Percentiles rank a stretch among this genome's conserved stretches.
Conservation (phyloP, 306 rosid species). For the Dryas alaskensis region DNA sequence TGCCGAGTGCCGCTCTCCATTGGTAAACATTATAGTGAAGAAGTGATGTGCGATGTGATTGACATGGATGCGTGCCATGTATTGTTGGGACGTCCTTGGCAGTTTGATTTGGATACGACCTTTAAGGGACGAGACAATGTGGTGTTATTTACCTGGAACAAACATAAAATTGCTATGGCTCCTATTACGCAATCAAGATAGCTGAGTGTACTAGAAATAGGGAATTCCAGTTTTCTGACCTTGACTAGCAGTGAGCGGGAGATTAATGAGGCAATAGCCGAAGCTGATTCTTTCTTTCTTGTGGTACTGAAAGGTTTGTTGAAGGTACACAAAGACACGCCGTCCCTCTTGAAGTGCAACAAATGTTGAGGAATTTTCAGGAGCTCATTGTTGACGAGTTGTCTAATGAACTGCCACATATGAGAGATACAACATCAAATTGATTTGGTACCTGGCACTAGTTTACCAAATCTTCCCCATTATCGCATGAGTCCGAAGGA, state of each 20-base stretch:
- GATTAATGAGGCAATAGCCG: no score
- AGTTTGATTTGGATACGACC: neutral
- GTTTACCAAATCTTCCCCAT: neutral
- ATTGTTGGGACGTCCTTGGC: neutral
- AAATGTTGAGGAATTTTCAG: no score
- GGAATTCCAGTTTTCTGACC: neutral
- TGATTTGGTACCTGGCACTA: no score
- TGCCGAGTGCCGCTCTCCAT: neutral
- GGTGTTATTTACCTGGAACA: neutral
- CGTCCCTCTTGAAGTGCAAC: no score
- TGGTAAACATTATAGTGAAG: neutral
- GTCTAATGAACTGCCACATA: no score
- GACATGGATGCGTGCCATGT: neutral
- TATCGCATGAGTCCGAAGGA: neutral
- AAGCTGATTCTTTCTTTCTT: no score
- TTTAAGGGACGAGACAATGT: neutral
- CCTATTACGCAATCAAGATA: neutral
- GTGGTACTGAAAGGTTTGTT: no score
- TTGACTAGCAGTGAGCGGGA: neutral
- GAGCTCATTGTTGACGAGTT: no score
- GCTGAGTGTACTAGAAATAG: fast-evolving
- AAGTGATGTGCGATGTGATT: neutral
- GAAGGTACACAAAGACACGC: no score
- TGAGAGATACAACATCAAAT: no score
- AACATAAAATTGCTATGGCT: neutral